Evolutionary conservation across 371 early-diverging fungal genomes (phyloP).

Genomic region (Fennellomyces sp.): DNA sequence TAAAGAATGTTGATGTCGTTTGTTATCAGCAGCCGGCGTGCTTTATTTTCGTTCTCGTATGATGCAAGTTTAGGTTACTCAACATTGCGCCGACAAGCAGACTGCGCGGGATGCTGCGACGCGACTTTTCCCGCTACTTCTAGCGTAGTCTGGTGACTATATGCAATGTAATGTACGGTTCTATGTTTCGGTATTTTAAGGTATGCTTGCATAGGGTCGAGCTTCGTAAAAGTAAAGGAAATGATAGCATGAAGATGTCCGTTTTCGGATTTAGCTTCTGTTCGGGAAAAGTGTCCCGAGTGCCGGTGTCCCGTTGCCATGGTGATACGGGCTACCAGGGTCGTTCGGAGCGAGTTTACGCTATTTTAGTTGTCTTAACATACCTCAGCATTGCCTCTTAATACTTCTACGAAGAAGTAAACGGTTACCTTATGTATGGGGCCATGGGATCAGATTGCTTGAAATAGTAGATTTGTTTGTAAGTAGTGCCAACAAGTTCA

Average conservation of each 20-base stretch:
- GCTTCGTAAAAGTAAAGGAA: no score
- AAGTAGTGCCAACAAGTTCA: no score
- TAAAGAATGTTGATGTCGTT: neutral
- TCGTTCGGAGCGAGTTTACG: neutral
- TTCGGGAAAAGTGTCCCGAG: slow-evolving; percentile 1
- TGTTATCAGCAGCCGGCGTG: neutral
- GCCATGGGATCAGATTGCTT: no score
- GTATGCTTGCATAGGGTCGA: neutral
- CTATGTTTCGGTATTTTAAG: neutral
- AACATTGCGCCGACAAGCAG: slow-evolving; percentile 5
- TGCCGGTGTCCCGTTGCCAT: neutral
- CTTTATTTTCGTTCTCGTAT: slow-evolving; percentile 3
- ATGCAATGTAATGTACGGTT: neutral
- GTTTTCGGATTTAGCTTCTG: no score
- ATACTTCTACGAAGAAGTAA: no score
- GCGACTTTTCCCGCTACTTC: neutral
- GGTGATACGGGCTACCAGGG: neutral
- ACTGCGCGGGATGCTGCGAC: neutral
- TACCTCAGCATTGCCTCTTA: no score
- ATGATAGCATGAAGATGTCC: no score
- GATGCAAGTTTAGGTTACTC: slow-evolving; percentile 16
- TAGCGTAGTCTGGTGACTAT: no score
- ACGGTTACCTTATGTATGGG: no score
- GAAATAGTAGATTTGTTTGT: no score
- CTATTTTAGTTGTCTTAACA: neutral